These are phyloP conservation scores for Pestalotiopsis sp. DNA, from an alignment of 2,329 filamentous ascomycete genomes.

Conservation along the genomic window DNA sequence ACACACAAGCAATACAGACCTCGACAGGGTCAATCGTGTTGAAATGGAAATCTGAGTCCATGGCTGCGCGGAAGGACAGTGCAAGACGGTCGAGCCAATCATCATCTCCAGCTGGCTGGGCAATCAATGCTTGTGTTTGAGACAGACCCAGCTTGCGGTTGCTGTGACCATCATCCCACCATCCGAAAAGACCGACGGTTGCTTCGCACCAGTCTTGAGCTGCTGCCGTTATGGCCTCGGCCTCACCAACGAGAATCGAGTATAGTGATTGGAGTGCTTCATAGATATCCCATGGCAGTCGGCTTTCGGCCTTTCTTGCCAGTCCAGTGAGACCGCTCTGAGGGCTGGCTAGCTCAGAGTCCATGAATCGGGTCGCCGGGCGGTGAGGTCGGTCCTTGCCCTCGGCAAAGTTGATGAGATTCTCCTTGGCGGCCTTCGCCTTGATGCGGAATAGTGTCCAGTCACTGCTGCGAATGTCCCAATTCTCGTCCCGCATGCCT, in stretches of 20 bases:
- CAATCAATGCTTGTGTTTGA: conserved; percentile 41
- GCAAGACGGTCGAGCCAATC: conserved; percentile 76
- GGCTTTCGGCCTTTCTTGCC: conserved; percentile 78
- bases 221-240: conserved; percentile 72
- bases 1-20: conserved; percentile 77
- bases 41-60: conserved; percentile 72
- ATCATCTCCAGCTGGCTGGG: conserved; percentile 46
- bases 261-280: conserved; percentile 82
- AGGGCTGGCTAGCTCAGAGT: conserved; percentile 36
- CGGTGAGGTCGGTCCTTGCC: conserved; percentile 57
- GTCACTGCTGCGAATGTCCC: conserved; percentile 80
- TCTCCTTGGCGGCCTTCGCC: conserved; percentile 67
- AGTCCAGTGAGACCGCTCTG: conserved; percentile 60
- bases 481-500: conserved; percentile 63
- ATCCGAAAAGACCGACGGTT: conserved; percentile 77
- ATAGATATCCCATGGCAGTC: conserved; percentile 88
- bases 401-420: conserved; percentile 79
- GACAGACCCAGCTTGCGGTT: conserved; percentile 36
- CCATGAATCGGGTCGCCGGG: conserved; percentile 31
- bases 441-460: conserved; percentile 85
- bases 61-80: conserved; percentile 69
- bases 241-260: conserved; percentile 75
- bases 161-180: conserved; percentile 81
- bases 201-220: conserved; percentile 94
- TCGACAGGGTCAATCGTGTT: conserved; percentile 77